phyloP scores from a whole-genome alignment of 2,329 filamentous ascomycete species.

The Penicillium sp. region DNA sequence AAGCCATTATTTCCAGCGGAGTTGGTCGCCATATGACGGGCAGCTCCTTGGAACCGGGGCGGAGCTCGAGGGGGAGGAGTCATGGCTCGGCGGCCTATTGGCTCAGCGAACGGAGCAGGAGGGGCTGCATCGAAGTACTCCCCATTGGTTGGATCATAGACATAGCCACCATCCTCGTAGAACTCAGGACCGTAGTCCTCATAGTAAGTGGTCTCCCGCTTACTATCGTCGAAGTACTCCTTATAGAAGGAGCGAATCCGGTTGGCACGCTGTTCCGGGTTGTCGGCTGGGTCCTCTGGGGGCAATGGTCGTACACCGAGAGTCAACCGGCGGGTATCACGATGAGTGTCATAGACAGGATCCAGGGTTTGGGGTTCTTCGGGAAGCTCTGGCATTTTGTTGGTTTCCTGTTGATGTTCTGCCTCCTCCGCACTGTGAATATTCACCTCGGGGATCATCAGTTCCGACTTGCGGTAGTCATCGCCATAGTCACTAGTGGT shows the following conservation, averaged over 20 bases:
- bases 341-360: constrained; percentile 28
- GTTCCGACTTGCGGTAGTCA: constrained; percentile 49
- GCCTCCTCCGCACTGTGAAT: constrained; percentile 26
- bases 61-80: constrained; percentile 79
- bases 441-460: constrained; percentile 42
- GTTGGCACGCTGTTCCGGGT: constrained; percentile 92
- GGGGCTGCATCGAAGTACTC: constrained; percentile 33
- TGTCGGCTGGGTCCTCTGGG: constrained; percentile 81
- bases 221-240: constrained; percentile 94
- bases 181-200: constrained; percentile 75
- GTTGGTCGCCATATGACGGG: constrained; percentile 49
- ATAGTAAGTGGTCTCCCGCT: constrained; percentile 60
- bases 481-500: constrained; percentile 59
- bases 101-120: constrained; percentile 71
- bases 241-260: constrained; percentile 99
- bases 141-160: constrained; percentile 54
- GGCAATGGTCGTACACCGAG: constrained; percentile 79
- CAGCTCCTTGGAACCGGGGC: constrained; percentile 53
- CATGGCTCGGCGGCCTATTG: constrained; percentile 87
- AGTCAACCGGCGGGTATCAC: constrained; percentile 54
- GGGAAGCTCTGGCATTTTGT: constrained; percentile 21
- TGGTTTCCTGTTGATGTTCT: constrained; percentile 14
- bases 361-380: constrained; percentile 28
- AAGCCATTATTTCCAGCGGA: constrained; percentile 37
- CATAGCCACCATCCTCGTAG: constrained; percentile 56